Conservation (phyloP, 805 yeast species). For the Nakazawaea wickerhamii region DNA sequence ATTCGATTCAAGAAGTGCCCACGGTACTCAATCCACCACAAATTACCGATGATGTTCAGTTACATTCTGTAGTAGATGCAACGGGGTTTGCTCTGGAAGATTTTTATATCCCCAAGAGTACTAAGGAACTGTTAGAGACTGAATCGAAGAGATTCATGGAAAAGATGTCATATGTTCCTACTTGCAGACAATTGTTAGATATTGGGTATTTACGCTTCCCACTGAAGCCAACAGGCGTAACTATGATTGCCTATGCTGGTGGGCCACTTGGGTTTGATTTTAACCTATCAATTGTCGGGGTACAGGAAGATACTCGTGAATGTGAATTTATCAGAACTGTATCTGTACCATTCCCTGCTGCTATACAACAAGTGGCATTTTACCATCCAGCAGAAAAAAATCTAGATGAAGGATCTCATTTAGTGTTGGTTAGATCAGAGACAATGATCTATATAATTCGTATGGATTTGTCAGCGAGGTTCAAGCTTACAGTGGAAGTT, state of each 20-base stretch:
- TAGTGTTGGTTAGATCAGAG: slow-evolving; percentile 27
- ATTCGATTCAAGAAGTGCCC: slow-evolving; percentile 14
- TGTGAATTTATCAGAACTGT: slow-evolving; percentile 12
- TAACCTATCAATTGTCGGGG: slow-evolving; percentile 6
- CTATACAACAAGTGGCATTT: slow-evolving; percentile 31
- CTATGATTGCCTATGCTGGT: background rate
- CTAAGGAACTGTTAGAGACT: slow-evolving; percentile 18
- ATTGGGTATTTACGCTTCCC: slow-evolving; percentile 22
- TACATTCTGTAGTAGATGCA: background rate
- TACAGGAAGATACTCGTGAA: slow-evolving; percentile 11
- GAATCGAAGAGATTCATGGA: slow-evolving; percentile 23
- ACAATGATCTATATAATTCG: slow-evolving; percentile 24
- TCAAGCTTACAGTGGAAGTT: slow-evolving; percentile 14
- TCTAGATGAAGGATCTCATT: slow-evolving; percentile 14
- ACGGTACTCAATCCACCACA: slow-evolving; percentile 12
- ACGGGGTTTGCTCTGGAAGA: background rate
- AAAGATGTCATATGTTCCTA: slow-evolving; percentile 24
- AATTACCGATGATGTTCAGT: background rate
- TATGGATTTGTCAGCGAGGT: slow-evolving; percentile 13
- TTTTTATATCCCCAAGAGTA: background rate
- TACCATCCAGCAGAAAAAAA: slow-evolving; percentile 10
- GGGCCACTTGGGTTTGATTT: background rate
- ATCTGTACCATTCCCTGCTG: slow-evolving; percentile 20
- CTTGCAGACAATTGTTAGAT: slow-evolving; percentile 27
- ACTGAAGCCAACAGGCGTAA: slow-evolving; percentile 9